Evolutionary conservation across 2,329 filamentous ascomycete species (phyloP).

Genomic region (Aspergillus sp.): DNA sequence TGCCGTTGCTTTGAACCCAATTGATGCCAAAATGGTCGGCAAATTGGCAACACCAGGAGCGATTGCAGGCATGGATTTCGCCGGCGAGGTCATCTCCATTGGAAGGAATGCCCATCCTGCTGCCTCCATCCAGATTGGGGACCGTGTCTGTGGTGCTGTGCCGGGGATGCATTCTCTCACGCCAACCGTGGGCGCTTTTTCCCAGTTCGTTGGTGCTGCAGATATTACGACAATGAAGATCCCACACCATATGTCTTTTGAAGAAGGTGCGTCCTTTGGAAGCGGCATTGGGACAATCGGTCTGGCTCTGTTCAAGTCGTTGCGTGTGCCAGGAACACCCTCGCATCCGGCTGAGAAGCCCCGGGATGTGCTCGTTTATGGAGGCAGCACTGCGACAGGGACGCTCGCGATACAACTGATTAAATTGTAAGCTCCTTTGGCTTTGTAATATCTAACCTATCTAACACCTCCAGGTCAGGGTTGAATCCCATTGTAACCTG

Average conservation of each 20-base stretch:
- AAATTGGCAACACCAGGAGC: conserved; percentile 11
- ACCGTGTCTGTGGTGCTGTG: conserved; percentile 28
- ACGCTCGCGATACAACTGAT: too few species aligned
- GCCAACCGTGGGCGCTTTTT: conserved; percentile 28
- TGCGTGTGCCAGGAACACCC: conserved; percentile 14
- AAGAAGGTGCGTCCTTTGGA: conserved; percentile 23
- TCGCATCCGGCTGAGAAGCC: not conserved
- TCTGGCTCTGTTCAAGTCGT: conserved; percentile 24
- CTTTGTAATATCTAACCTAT: too few species aligned
- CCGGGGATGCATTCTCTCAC: conserved; percentile 24
- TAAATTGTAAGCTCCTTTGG: too few species aligned
- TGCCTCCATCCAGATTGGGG: conserved; percentile 12
- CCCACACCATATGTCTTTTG: conserved; percentile 22
- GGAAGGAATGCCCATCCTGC: conserved; percentile 5
- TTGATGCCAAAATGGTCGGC: conserved; percentile 18
- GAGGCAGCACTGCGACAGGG: not conserved
- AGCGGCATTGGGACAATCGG: conserved; percentile 22
- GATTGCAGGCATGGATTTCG: conserved; percentile 10
- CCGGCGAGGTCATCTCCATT: conserved; percentile 5
- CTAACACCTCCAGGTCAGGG: not conserved
- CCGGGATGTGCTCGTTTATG: not conserved
- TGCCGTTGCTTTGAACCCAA: conserved; percentile 18
- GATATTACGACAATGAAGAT: conserved; percentile 24
- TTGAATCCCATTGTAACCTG: conserved; percentile 15
- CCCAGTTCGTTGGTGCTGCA: conserved; percentile 27